Evolutionary conservation across 129 eudicot genomes (phyloP), one percentile per base, ranked within the genome.

Genomic region (Sambucus nigra): DNA sequence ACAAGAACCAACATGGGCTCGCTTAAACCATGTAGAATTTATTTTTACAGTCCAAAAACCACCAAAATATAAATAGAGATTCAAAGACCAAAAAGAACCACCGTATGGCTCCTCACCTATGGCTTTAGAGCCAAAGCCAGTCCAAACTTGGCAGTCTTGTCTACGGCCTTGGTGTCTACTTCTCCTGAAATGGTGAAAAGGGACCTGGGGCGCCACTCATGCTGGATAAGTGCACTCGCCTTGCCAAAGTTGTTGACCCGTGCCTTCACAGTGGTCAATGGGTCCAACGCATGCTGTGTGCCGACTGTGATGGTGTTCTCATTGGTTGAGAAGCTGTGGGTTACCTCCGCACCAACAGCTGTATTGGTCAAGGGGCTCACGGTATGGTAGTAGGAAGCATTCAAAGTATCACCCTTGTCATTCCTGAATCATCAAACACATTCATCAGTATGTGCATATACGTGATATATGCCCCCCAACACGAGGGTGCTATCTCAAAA

Each of bases 141-240:
- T 7, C 96, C 96, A 50, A 87, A 71, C 86, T 84, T 89, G 35
- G 97, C 93, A 66, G 76, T 77, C 82, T 81, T 84, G 68, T 84
- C 88, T 27, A 81, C 57, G 32, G 94, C 80, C 63, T 77, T 83
- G 32, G 91, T 80, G 66, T 88, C 96, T 7, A 78, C 84, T 57
- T 88, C 95, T 29, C 79, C 83, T 18, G 97, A 80, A 24, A 88
- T 25, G 45, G 97, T 78, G 68, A 84, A 68, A 18, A 73, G 74
- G 53, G 94, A 84, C 73, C 66, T 88, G 1, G 97, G 95, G 4
- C 94, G 92, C 97, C 95, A 88, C 59, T 81, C 95, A 12, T 84
- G 95, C 75, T 88, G 95, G 68, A 88, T 70, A 47, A 88, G 75
- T 28, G 84, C 93, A 61, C 60, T 78, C 12, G 85, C 75, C 61